phyloP scores from a whole-genome alignment of 192 early-diverging fungal species.

The Backusella tarrabulga region DNA sequence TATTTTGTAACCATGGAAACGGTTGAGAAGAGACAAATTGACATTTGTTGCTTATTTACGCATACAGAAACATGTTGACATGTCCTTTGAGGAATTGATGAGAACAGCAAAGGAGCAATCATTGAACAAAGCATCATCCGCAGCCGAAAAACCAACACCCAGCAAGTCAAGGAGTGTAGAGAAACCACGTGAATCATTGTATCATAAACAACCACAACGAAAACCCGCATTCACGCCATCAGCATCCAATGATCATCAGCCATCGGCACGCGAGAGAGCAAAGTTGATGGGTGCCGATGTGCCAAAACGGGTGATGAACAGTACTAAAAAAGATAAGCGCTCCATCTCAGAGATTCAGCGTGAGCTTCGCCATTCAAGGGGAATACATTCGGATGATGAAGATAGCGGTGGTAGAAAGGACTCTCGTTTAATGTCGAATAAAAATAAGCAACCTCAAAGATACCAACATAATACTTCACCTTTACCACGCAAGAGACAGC shows the following conservation, averaged over 20 bases:
- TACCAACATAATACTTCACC: background rate
- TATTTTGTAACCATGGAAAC: background rate
- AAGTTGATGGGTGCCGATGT: slow-evolving; percentile 31
- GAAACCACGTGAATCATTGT: slow-evolving; percentile 12
- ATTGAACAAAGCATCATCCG: background rate
- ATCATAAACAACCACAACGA: slow-evolving; percentile 2
- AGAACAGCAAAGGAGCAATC: slow-evolving; percentile 5
- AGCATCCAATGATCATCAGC: background rate
- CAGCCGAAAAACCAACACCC: background rate
- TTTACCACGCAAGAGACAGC: background rate
- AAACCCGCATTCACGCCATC: background rate
- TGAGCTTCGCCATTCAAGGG: slow-evolving; percentile 16
- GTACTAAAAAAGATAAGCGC: slow-evolving; percentile 26
- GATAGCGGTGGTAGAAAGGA: background rate
- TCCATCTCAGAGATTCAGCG: slow-evolving; percentile 30
- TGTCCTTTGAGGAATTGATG: slow-evolving; percentile 16
- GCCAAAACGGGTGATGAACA: slow-evolving; percentile 19
- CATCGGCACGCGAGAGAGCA: slow-evolving; percentile 21
- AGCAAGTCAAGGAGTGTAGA: background rate
- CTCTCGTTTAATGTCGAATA: background rate
- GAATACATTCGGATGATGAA: slow-evolving; percentile 9
- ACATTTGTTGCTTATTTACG: background rate
- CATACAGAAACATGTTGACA: slow-evolving; percentile 10
- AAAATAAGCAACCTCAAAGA: background rate
- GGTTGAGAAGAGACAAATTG: no score